Evolutionary conservation across 108 stramenopile genomes (phyloP), one percentile per base, ranked within the genome.

Genomic region (Stephanodiscus minutulus): DNA sequence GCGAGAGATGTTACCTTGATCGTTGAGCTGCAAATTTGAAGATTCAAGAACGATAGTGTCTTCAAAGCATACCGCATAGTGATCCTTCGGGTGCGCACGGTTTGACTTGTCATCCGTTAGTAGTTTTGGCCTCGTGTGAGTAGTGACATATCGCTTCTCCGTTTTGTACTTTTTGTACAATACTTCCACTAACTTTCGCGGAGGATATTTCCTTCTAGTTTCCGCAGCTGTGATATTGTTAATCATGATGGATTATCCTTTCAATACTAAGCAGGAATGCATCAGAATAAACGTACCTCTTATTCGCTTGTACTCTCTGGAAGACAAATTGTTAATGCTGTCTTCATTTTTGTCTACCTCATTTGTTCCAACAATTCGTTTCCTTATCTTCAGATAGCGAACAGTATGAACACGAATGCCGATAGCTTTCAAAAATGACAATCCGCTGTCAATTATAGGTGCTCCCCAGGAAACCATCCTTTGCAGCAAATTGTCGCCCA

Each of bases 391-490:
- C 21, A 72, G 80, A 53, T 81, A 81, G 10, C 70, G 18, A 24
- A 81, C 75, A 66, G 41, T 66, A 48, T 81, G 80, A 22, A 81
- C 53, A 31, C 75, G 57, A 60, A 81, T 77, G 0, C 70, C 80
- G 15, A 80, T 72, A 15, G 66, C 74, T 43, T 81, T 81, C 64
- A 81, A 58, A 37, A 77, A 81, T 39, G 74, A 54, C 17, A 81
- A 36, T 3, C 35, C 80, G 20, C 58, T 77, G 8, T 56, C 58
- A 22, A 35, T 57, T 63, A 80, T 75, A 21, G 68, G 74, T 28
- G 27, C 60, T 33, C 79, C 79, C 79, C 79, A 80, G 18, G 73
- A 67, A 15, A 80, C 79, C 50, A 72, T 62, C 65, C 74, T 74
- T 28, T 29, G 44, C 4, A 54, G 35, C 4, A 55, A 55, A 15